A percentile compares a stretch with the other conserved stretches of the same genome.
Evolutionary conservation across 2,329 filamentous ascomycete genomes (phyloP).

Genomic region (Dactylellina haptotyla): DNA sequence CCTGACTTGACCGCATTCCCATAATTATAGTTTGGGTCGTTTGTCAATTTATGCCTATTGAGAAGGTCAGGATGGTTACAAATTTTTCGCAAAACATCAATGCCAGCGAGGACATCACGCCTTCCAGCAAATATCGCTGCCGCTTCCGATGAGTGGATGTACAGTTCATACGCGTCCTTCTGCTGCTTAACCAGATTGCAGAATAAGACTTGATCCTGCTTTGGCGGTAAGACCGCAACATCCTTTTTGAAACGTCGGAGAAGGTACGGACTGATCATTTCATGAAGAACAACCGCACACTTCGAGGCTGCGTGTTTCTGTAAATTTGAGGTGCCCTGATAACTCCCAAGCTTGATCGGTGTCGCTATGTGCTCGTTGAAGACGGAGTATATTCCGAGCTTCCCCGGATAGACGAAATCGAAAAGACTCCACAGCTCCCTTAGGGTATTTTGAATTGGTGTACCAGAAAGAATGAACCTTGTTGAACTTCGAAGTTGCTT

Average conservation of each 20-base stretch:
- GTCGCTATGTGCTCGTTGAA: slow-evolving; percentile 93
- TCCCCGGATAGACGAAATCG: slow-evolving; percentile 97
- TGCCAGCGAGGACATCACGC: slow-evolving; percentile 84
- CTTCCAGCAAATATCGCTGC: slow-evolving; percentile 75
- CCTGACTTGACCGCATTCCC: slow-evolving; percentile 82
- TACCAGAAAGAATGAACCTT: slow-evolving; percentile 91
- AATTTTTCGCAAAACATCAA: slow-evolving; percentile 92
- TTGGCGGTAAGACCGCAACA: slow-evolving; percentile 89
- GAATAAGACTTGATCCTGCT: slow-evolving; percentile 97
- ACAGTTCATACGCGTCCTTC: slow-evolving; percentile 80
- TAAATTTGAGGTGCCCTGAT: slow-evolving; percentile 92
- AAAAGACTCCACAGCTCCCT: slow-evolving; percentile 96
- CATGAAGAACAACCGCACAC: slow-evolving; percentile 92
- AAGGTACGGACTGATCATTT: slow-evolving; percentile 91
- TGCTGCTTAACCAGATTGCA: slow-evolving; percentile 88
- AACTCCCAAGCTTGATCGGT: slow-evolving; percentile 90
- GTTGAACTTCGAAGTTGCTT: slow-evolving; percentile 90
- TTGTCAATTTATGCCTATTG: slow-evolving; percentile 70
- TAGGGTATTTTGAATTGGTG: slow-evolving; percentile 96
- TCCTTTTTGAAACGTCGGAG: slow-evolving; percentile 92
- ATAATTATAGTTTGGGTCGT: slow-evolving; percentile 74
- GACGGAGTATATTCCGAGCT: slow-evolving; percentile 86
- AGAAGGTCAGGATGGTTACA: slow-evolving; percentile 95
- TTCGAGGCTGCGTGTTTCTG: slow-evolving; percentile 94
- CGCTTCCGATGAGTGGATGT: slow-evolving; percentile 85